Evolutionary conservation across 306 rosid species (phyloP).

Genomic region (Quillaja saponaria): DNA sequence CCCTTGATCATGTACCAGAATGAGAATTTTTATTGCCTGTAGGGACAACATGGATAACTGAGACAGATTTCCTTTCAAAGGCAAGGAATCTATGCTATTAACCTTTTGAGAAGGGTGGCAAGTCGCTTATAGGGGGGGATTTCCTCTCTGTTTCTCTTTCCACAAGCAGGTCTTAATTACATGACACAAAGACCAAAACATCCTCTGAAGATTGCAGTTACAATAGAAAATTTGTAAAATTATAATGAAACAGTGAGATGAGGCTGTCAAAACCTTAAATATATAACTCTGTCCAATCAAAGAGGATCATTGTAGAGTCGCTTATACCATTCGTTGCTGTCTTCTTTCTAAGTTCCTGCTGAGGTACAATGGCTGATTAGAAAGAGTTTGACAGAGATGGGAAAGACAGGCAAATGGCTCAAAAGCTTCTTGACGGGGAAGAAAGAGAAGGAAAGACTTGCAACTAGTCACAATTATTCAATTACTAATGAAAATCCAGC

Average conservation of each 20-base stretch:
- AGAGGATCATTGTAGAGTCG: constrained; percentile 32
- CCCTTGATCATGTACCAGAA: constrained; percentile 30
- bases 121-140: constrained; percentile 26
- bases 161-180: constrained; percentile 29
- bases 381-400: constrained; percentile 54
- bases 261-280: constrained; percentile 39
- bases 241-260: constrained; percentile 35
- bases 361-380: constrained; percentile 34
- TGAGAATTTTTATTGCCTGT: not conserved
- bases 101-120: constrained; percentile 27
- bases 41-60: constrained; percentile 34
- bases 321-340: constrained; percentile 39
- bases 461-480: constrained; percentile 34
- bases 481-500: constrained; percentile 49
- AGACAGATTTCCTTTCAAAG: constrained; percentile 22
- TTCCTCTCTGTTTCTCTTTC: constrained; percentile 28
- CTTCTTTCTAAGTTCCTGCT: constrained; percentile 37
- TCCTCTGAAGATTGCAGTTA: constrained; percentile 25
- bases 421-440: constrained; percentile 69
- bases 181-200: constrained; percentile 24
- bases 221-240: constrained; percentile 20
- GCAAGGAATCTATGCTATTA: constrained; percentile 41
- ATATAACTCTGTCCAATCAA: constrained; percentile 21
- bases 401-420: constrained; percentile 84
- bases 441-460: constrained; percentile 53